These are phyloP conservation scores for Suillus decipiens DNA, from an alignment of 768 basidiomycete genomes.

Conservation along the genomic window DNA sequence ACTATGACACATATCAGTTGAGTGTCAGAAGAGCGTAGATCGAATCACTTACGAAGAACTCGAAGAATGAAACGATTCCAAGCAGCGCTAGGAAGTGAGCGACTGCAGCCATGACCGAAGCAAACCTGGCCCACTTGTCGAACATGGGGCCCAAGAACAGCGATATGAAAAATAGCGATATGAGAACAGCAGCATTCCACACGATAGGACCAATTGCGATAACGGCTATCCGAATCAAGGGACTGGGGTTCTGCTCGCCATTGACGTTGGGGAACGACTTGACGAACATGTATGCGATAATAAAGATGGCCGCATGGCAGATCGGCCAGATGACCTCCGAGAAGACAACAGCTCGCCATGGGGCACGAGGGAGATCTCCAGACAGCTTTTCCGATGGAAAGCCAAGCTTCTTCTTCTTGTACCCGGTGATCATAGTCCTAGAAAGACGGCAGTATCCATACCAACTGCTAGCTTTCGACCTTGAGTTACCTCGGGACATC, in stretches of 20 bases:
- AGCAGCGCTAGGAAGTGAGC: constrained; percentile 84
- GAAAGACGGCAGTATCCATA: constrained; percentile 98
- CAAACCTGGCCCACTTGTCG: constrained; percentile 83
- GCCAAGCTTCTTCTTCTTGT: constrained; percentile 98
- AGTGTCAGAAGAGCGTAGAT: constrained; percentile 19
- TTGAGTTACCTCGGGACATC: constrained; percentile 99
- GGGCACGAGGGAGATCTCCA: constrained; percentile 89
- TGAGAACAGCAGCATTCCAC: constrained; percentile 89
- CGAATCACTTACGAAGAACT: constrained; percentile 80
- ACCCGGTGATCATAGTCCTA: constrained; percentile 96
- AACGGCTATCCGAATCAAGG: constrained; percentile 86
- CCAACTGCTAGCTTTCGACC: constrained; percentile 97
- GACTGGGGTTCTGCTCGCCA: constrained; percentile 72
- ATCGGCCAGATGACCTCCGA: constrained; percentile 85
- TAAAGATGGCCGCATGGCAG: constrained; percentile 71
- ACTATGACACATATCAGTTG: constrained; percentile 44
- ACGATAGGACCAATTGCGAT: constrained; percentile 91
- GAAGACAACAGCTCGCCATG: constrained; percentile 81
- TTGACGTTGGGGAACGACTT: constrained; percentile 78
- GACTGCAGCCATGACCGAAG: constrained; percentile 87
- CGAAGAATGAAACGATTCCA: constrained; percentile 88
- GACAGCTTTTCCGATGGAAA: constrained; percentile 98
- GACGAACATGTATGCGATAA: constrained; percentile 89
- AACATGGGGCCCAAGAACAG: constrained; percentile 91
- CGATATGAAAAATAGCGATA: constrained; percentile 88